A percentile compares a stretch with the other conserved stretches of the same genome.
phyloP scores from a whole-genome alignment of 2,329 filamentous ascomycete species.

The Venturiaceae sp. region DNA sequence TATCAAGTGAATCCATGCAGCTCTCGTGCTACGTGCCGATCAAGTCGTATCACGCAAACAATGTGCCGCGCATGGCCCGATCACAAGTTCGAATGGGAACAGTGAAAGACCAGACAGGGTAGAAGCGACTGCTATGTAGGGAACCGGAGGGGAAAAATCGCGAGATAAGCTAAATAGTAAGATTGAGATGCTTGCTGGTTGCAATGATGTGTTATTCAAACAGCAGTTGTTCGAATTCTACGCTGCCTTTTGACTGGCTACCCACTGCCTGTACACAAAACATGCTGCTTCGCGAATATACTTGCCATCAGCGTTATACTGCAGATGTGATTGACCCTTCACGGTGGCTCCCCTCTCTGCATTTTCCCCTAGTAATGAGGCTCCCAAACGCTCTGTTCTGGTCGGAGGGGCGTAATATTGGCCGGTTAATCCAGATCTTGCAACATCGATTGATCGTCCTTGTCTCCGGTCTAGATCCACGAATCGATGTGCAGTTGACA shows the following conservation, averaged over 20 bases:
- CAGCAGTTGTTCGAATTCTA: background rate
- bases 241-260: background rate
- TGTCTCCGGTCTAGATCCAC: background rate
- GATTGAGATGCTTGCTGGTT: no score
- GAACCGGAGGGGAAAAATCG: no score
- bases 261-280: background rate
- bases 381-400: background rate
- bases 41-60: no score
- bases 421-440: background rate
- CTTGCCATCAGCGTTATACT: background rate
- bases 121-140: no score
- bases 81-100: no score
- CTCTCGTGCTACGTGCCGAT: no score
- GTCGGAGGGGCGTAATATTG: background rate
- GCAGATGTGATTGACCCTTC: background rate
- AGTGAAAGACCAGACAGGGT: no score
- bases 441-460: background rate
- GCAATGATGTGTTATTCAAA: no score
- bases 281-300: constrained; percentile 4
- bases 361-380: background rate
- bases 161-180: no score
- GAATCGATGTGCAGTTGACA: background rate
- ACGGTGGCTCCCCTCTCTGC: background rate
- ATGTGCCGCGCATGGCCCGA: no score
- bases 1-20: no score